Percentiles rank a stretch among this genome's conserved stretches.
These are phyloP conservation scores for Evernia prunastri DNA, from an alignment of 495 filamentous ascomycete species.

Conservation along the genomic window DNA sequence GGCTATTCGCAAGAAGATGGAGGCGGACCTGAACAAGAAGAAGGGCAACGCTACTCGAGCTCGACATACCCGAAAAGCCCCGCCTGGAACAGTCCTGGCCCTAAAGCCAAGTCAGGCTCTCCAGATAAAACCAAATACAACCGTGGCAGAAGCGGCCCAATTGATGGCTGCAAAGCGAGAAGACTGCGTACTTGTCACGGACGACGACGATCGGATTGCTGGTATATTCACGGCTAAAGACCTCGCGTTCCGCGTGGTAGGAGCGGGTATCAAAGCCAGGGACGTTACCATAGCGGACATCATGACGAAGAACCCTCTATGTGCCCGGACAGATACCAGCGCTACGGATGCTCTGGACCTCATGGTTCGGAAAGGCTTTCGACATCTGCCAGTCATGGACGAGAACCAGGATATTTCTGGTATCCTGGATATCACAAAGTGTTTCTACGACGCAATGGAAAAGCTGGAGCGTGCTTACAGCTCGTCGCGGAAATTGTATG, in stretches of 20 bases:
- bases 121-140: conserved; percentile 93
- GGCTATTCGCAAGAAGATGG: conserved; percentile 95
- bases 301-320: conserved; percentile 99
- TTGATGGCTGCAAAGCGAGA: conserved; percentile 98
- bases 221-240: conserved; percentile 99
- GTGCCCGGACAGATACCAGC: conserved; percentile 93
- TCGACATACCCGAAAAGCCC: conserved; percentile 82
- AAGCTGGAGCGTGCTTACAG: conserved; percentile 95
- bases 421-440: conserved; percentile 98
- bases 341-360: conserved; percentile 95
- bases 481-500: conserved; percentile 92
- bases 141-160: conserved; percentile 93
- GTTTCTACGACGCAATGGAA: conserved; percentile 99
- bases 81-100: conserved; percentile 90
- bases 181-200: conserved; percentile 97
- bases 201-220: conserved; percentile 94
- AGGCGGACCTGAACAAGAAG: conserved; percentile 97
- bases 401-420: conserved; percentile 99
- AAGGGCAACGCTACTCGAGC: conserved; percentile 70
- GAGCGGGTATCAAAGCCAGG: conserved; percentile 81
- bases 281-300: conserved; percentile 93
- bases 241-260: conserved; percentile 93
- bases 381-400: conserved; percentile 98
- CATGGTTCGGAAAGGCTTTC: conserved; percentile 97
- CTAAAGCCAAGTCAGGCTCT: conserved; percentile 91